Conservation (phyloP, 2,329 filamentous ascomycete genomes). For the Trichoderma sp. region DNA sequence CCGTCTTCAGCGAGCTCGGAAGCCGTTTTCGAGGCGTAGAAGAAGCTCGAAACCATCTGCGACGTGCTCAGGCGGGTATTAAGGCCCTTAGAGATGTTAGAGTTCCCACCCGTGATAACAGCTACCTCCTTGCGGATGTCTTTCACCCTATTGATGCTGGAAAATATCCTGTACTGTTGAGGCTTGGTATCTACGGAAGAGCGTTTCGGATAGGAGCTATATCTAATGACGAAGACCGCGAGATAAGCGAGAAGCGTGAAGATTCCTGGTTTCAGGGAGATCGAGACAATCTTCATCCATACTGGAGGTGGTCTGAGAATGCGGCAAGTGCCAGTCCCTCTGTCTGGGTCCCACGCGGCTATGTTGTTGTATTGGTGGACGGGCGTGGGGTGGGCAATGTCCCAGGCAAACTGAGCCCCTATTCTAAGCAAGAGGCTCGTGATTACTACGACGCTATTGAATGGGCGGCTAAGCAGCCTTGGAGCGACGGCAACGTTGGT, state of each 20-base stretch:
- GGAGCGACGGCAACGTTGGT: neutral
- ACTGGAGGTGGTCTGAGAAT: neutral
- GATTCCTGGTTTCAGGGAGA: neutral
- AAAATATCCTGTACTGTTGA: neutral
- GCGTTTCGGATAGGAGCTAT: neutral
- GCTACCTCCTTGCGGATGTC: neutral
- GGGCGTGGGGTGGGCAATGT: neutral
- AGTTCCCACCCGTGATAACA: neutral
- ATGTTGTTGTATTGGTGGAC: neutral
- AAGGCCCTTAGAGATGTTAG: neutral
- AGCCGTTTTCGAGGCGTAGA: neutral
- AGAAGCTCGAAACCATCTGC: neutral
- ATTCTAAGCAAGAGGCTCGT: neutral
- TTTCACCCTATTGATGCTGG: neutral
- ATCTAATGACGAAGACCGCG: neutral
- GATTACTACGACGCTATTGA: neutral
- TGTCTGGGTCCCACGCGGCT: neutral
- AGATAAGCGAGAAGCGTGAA: neutral
- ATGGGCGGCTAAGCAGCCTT: neutral
- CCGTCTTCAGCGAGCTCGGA: neutral
- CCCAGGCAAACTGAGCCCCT: neutral
- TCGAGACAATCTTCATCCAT: neutral
- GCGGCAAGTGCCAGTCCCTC: neutral
- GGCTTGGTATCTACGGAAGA: neutral
- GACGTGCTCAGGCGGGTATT: neutral